Evolutionary conservation across 2,329 filamentous ascomycete species (phyloP).

Genomic region (Sarocladiaceae sp.): DNA sequence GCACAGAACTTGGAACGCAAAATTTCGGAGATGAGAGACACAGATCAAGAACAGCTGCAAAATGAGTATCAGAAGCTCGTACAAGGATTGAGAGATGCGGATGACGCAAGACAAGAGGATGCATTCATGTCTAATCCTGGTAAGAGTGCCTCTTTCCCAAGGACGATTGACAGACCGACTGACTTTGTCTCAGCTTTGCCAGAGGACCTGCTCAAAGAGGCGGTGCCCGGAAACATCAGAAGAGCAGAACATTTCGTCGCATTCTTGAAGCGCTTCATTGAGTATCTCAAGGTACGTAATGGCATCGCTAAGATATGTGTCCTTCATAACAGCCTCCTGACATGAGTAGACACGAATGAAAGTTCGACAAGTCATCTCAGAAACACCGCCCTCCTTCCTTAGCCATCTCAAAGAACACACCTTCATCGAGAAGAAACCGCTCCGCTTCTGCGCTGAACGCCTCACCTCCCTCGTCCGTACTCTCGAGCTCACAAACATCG

Average conservation of each 20-base stretch:
- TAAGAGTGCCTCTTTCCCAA: slow-evolving; percentile 20
- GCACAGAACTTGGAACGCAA: slow-evolving; percentile 87
- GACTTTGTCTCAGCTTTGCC: slow-evolving; percentile 60
- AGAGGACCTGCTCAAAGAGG: slow-evolving; percentile 91
- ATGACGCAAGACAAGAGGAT: slow-evolving; percentile 87
- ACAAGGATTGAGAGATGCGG: slow-evolving; percentile 81
- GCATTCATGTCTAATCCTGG: slow-evolving; percentile 93
- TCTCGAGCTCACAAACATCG: slow-evolving; percentile 92
- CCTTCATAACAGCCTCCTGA: too few relatives aligned
- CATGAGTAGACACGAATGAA: slow-evolving; percentile 98
- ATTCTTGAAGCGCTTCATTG: slow-evolving; percentile 94
- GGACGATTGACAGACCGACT: neutral
- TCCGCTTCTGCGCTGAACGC: slow-evolving; percentile 91
- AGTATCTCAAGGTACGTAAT: slow-evolving; percentile 71
- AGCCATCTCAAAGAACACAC: slow-evolving; percentile 92
- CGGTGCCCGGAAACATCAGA: slow-evolving; percentile 92
- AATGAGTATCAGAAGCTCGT: slow-evolving; percentile 95
- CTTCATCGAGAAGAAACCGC: slow-evolving; percentile 93
- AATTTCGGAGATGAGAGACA: slow-evolving; percentile 92
- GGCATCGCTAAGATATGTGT: too few relatives aligned
- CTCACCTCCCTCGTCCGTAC: slow-evolving; percentile 92
- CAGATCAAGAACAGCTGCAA: slow-evolving; percentile 89
- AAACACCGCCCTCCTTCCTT: slow-evolving; percentile 91
- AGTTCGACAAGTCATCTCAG: slow-evolving; percentile 93
- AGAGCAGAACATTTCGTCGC: slow-evolving; percentile 93